Evolutionary conservation across 2,329 filamentous ascomycete genomes (phyloP), one percentile per base, ranked within the genome.

Genomic region (Periconia sp.): DNA sequence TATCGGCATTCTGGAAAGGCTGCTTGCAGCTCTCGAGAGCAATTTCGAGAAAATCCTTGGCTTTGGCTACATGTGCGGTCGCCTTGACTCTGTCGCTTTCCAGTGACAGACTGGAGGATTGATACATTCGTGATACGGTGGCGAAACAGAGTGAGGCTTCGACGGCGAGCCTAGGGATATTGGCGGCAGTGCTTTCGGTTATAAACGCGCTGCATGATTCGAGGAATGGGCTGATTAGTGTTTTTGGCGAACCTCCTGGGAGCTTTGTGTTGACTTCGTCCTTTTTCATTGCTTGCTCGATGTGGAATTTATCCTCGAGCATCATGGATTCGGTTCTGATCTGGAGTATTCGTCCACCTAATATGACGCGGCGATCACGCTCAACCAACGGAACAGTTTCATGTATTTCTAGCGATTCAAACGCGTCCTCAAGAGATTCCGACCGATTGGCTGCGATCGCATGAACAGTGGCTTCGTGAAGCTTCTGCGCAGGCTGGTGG

Each of bases 401-500:
- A n/a, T 28, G 25, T 11, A 28, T 28, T n/a, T 13, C 15, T 3
- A 28, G 25, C 25, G 25, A 28, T n/a, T 8, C 25, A 28, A 28
- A 13, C 15, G 25, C 25, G 15, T 11, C 25, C 12, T 11, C 25
- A 13, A 28, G 25, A 28, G 25, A 28, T 28, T 9, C 25, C n/a
- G n/a, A n/a, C n/a, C n/a, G n/a, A n/a, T n/a, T n/a, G n/a, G n/a
- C n/a, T n/a, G n/a, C n/a, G n/a, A 41, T 50, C 5, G 55, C 50
- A 30, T 64, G 48, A 5, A 68, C 19, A 1, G 52, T 68, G 10
- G 72, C 70, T 31, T 73, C 63, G 21, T 72, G 61, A 11, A 75
- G 68, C 36, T 70, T 73, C 33, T 66, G 61, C 1, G 58, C 57
- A 2, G 71, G 71, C 30, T 74, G 65, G 34, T 73, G 57, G 29